Evolutionary conservation across 2,329 filamentous ascomycete species (phyloP).

Genomic region (Sarocladium kiliense): DNA sequence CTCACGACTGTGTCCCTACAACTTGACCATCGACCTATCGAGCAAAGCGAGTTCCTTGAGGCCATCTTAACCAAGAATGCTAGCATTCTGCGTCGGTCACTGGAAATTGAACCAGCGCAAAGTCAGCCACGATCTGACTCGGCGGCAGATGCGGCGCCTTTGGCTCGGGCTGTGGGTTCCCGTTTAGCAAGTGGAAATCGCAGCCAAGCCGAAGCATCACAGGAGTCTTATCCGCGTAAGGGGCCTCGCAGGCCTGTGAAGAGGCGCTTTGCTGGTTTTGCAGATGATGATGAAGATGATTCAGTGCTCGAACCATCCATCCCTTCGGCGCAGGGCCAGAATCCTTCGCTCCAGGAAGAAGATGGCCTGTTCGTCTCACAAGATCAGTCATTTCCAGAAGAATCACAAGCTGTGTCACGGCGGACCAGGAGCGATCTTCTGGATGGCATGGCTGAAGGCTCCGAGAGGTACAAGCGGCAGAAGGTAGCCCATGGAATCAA

Average conservation of each 20-base stretch:
- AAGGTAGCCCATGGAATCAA: slow-evolving; percentile 56
- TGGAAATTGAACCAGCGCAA: slow-evolving; percentile 44
- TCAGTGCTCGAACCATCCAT: slow-evolving; percentile 26
- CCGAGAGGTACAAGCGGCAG: slow-evolving; percentile 73
- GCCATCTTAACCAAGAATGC: slow-evolving; percentile 80
- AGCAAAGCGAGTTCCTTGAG: slow-evolving; percentile 89
- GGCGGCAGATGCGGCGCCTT: neutral
- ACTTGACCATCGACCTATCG: slow-evolving; percentile 75
- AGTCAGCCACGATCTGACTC: neutral
- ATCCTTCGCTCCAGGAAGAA: slow-evolving; percentile 18
- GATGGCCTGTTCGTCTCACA: slow-evolving; percentile 55
- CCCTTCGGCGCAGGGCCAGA: slow-evolving; percentile 12
- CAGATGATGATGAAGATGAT: slow-evolving; percentile 40
- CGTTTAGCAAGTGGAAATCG: slow-evolving; percentile 13
- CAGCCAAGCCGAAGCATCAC: slow-evolving; percentile 11
- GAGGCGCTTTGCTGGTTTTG: slow-evolving; percentile 68
- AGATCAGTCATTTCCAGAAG: slow-evolving; percentile 21
- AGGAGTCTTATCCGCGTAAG: slow-evolving; percentile 22
- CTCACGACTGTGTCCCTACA: slow-evolving; percentile 63
- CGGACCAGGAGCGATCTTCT: slow-evolving; percentile 47
- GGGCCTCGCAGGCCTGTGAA: slow-evolving; percentile 34
- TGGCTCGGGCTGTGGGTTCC: neutral
- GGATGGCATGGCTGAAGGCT: slow-evolving; percentile 69
- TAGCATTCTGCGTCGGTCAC: slow-evolving; percentile 61
- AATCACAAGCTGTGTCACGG: slow-evolving; percentile 13